These are phyloP conservation scores for Entomortierella lignicola DNA, from an alignment of 192 early-diverging fungal species.

Conservation along the genomic window DNA sequence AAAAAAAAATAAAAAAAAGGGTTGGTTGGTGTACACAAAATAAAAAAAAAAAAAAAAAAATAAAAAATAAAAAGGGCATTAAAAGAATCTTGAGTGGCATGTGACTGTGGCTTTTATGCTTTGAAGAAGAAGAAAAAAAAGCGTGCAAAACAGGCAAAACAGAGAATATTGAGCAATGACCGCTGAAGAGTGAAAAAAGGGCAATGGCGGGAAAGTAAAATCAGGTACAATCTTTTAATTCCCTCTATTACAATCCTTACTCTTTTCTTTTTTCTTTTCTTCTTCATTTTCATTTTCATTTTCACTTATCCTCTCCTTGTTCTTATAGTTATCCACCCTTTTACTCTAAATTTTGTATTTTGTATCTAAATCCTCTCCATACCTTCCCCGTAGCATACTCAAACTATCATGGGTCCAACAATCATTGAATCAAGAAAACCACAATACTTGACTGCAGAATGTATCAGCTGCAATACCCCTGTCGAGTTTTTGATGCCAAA, in stretches of 20 bases:
- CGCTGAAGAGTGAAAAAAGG: not conserved
- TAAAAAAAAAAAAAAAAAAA: no score
- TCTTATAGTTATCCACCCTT: no score
- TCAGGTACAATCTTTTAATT: no score
- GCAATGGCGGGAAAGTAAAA: not conserved
- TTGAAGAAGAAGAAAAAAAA: conserved; percentile 1
- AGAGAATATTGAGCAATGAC: no score
- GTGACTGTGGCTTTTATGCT: not conserved
- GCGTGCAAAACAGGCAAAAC: no score
- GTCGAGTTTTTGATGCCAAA: conserved; percentile 63
- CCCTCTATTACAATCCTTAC: no score
- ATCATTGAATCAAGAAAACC: conserved; percentile 65
- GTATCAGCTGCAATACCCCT: conserved; percentile 60
- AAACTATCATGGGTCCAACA: conserved; percentile 42
- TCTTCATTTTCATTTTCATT: not conserved
- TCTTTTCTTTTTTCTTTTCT: not conserved
- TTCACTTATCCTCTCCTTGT: not conserved
- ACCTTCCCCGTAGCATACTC: not conserved
- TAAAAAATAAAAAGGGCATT: no score
- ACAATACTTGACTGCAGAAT: conserved; percentile 62
- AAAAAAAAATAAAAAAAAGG: no score
- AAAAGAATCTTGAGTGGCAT: no score
- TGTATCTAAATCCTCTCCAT: not conserved
- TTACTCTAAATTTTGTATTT: no score
- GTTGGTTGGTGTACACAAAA: no score